These are phyloP conservation scores for Aspergillus bertholletiae DNA, from an alignment of 495 filamentous ascomycete species.

Conservation along the genomic window DNA sequence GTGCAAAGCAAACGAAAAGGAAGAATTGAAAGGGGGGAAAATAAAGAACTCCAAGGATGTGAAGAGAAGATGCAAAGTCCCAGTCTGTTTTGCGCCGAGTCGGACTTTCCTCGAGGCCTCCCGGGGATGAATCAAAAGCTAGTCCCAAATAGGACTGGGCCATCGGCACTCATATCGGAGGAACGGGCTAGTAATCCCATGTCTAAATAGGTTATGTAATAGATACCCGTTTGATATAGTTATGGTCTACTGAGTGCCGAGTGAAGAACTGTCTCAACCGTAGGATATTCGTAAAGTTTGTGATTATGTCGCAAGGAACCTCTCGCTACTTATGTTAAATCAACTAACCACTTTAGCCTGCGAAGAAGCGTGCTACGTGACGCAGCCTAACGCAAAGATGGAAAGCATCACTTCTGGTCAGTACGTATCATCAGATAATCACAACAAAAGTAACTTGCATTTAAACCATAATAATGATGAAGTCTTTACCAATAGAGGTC, in stretches of 20 bases:
- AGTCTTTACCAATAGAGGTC: constrained; percentile 8
- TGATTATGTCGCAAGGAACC: too few species aligned
- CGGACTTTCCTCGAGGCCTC: constrained; percentile 13
- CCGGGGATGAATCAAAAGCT: constrained; percentile 13
- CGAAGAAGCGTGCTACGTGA: too few species aligned
- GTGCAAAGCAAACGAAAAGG: constrained; percentile 4
- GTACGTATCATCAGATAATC: background rate
- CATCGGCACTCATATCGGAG: constrained; percentile 4
- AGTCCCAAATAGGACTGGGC: constrained; percentile 19
- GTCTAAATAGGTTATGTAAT: constrained; percentile 16
- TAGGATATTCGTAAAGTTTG: too few species aligned
- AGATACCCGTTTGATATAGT: too few species aligned
- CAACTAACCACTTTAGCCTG: too few species aligned
- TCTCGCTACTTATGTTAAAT: too few species aligned
- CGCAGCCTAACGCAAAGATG: too few species aligned
- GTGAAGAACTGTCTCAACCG: too few species aligned
- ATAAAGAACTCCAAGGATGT: background rate
- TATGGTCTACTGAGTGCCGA: too few species aligned
- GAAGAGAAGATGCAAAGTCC: constrained; percentile 14
- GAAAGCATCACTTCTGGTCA: background rate
- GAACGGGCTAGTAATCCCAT: background rate
- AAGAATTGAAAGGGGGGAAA: background rate
- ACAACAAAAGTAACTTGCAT: constrained; percentile 8
- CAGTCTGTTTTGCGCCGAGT: constrained; percentile 17
- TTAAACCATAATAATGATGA: constrained; percentile 13